A percentile compares a stretch with the other conserved stretches of the same genome.
These are phyloP conservation scores for Lepidium didymum DNA, from an alignment of 345 rosid genomes.

Conservation along the genomic window DNA sequence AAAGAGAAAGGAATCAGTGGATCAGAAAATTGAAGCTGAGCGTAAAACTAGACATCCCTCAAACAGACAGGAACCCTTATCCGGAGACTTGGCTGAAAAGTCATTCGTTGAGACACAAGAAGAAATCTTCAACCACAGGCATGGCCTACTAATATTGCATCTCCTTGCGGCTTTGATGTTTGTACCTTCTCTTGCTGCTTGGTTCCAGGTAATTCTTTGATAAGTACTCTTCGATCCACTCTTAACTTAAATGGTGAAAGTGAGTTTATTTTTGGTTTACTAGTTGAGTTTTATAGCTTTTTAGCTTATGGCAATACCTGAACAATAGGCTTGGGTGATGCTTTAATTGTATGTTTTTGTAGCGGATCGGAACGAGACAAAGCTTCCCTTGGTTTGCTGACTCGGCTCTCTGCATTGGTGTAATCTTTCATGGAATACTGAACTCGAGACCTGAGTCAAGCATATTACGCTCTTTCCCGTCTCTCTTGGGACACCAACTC, in stretches of 20 bases:
- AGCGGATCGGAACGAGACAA: slow-evolving; percentile 78
- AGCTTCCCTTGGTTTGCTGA: slow-evolving; percentile 80
- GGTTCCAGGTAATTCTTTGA: slow-evolving; percentile 64
- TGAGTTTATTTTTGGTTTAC: not conserved
- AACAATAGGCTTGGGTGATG: not conserved
- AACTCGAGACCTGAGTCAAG: slow-evolving; percentile 55
- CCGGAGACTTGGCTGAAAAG: slow-evolving; percentile 36
- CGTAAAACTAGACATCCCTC: slow-evolving; percentile 33
- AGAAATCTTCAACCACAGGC: slow-evolving; percentile 75
- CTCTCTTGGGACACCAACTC: slow-evolving; percentile 37
- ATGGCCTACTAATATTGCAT: slow-evolving; percentile 77
- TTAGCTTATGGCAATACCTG: not conserved
- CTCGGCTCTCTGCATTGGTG: slow-evolving; percentile 60
- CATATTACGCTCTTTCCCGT: slow-evolving; percentile 41
- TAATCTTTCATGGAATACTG: slow-evolving; percentile 60
- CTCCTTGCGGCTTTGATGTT: slow-evolving; percentile 78
- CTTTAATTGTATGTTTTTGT: slow-evolving; percentile 21
- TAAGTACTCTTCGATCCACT: not conserved
- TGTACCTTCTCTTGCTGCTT: slow-evolving; percentile 79
- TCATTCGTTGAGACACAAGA: slow-evolving; percentile 69
- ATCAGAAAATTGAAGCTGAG: slow-evolving; percentile 33
- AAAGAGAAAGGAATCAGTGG: slow-evolving; percentile 42
- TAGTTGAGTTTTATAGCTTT: not conserved
- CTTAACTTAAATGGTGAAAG: not conserved
- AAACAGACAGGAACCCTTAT: slow-evolving; percentile 29